A percentile compares a stretch with the other conserved stretches of the same genome.
These are phyloP conservation scores for Trametopsis cervina DNA, from an alignment of 768 basidiomycete genomes.

Conservation along the genomic window DNA sequence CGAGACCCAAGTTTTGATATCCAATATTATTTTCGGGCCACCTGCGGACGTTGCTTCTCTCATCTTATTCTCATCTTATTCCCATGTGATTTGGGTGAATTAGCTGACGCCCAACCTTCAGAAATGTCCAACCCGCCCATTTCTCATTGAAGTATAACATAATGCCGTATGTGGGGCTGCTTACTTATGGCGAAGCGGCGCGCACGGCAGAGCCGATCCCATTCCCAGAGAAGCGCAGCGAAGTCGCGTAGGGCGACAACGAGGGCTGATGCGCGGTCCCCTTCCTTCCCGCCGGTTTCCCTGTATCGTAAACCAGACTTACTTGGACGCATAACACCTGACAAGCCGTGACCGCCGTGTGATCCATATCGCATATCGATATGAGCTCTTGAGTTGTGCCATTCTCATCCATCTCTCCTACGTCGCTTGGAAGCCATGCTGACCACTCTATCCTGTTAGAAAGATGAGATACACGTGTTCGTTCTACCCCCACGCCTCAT, in stretches of 20 bases:
- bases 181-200: slow-evolving; percentile 71
- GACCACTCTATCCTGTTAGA: neutral
- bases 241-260: slow-evolving; percentile 6
- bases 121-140: slow-evolving; percentile 55
- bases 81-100: no score
- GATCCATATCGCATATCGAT: neutral
- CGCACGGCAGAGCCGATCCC: slow-evolving; percentile 31
- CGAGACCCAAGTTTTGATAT: no score
- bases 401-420: neutral
- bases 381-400: neutral
- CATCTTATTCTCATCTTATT: no score
- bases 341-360: neutral
- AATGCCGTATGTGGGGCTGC: slow-evolving; percentile 83
- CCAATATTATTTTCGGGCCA: no score
- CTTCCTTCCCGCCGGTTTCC: neutral
- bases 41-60: no score
- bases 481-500: no score
- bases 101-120: slow-evolving; percentile 30
- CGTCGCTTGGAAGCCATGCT: neutral
- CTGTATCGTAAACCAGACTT: neutral
- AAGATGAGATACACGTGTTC: slow-evolving; percentile 1
- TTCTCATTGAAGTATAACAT: slow-evolving; percentile 82
- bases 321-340: neutral
- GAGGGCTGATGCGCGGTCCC: neutral
- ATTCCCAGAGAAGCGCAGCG: slow-evolving; percentile 22